These are phyloP conservation scores for Paecilomyces formosus DNA, from an alignment of 2,329 filamentous ascomycete species.

Conservation along the genomic window DNA sequence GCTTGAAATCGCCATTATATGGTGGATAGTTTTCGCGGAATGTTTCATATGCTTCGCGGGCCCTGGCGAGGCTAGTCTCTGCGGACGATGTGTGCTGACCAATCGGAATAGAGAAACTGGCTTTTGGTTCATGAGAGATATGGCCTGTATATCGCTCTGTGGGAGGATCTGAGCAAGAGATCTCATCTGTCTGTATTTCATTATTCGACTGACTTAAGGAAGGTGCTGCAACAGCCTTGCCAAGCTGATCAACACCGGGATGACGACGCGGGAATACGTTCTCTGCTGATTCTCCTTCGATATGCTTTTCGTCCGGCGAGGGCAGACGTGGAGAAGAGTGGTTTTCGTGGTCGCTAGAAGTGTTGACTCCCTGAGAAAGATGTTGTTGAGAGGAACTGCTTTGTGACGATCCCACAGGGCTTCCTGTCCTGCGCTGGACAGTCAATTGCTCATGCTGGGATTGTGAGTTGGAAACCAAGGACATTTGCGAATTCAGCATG, in stretches of 20 bases:
- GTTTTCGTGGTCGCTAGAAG: not conserved
- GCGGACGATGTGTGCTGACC: conserved; percentile 13
- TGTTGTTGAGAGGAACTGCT: not conserved
- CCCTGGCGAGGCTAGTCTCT: conserved; percentile 12
- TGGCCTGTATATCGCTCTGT: not conserved
- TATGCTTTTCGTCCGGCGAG: too few species aligned
- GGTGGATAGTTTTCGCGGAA: conserved; percentile 32
- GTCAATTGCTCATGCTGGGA: not conserved
- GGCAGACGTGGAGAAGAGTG: too few species aligned
- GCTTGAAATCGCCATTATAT: conserved; percentile 29
- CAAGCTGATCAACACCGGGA: not conserved
- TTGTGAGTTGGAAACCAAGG: not conserved
- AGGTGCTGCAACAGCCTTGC: not conserved
- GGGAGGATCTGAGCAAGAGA: not conserved
- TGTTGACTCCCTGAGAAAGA: not conserved
- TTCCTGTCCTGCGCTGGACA: not conserved
- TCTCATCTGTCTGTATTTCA: not conserved
- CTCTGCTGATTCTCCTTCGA: not conserved
- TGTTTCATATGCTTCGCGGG: conserved; percentile 23
- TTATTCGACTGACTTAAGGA: not conserved
- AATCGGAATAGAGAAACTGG: conserved; percentile 9
- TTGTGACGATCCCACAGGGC: not conserved
- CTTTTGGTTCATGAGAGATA: not conserved
- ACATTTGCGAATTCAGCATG: not conserved
- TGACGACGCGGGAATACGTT: not conserved